phyloP scores from a whole-genome alignment of 1,139 yeast genomes.

The Casaregolazyma lundiana region DNA sequence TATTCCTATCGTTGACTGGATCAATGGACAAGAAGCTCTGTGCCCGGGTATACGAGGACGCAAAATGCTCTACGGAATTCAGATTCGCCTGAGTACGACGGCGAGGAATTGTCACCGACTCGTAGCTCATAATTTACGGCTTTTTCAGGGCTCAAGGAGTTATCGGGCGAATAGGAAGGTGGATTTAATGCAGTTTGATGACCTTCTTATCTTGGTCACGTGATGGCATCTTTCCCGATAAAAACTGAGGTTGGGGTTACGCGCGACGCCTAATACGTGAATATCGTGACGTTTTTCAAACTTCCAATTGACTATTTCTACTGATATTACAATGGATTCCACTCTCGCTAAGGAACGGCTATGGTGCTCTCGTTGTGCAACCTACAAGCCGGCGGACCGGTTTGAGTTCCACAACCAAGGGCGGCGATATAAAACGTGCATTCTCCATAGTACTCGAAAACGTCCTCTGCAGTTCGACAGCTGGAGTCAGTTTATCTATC shows the following conservation, averaged over 20 bases:
- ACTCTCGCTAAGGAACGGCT: too few relatives aligned
- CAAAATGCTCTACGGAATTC: conserved; percentile 71
- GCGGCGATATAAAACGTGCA: neutral
- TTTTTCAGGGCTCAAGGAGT: neutral
- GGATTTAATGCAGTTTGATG: too few relatives aligned
- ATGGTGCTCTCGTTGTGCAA: neutral
- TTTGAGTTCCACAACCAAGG: neutral
- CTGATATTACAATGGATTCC: too few relatives aligned
- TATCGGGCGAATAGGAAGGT: neutral
- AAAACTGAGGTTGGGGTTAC: too few relatives aligned
- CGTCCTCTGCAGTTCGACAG: neutral
- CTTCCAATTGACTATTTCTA: too few relatives aligned
- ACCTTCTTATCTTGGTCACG: too few relatives aligned
- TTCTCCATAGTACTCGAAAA: neutral
- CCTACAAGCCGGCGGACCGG: neutral
- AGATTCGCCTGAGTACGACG: conserved; percentile 19
- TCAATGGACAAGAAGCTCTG: conserved; percentile 62
- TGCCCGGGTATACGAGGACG: conserved; percentile 73
- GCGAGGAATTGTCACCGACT: conserved; percentile 11
- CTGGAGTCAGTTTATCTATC: neutral
- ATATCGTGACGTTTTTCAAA: too few relatives aligned
- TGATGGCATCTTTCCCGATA: too few relatives aligned
- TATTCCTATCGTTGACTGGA: conserved; percentile 36
- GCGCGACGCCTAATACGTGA: too few relatives aligned
- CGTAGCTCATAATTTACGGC: conserved; percentile 7